A percentile compares a stretch with the other conserved stretches of the same genome.
These are phyloP conservation scores for Eragrostis curvula DNA, from an alignment of 176 grass and related monocot species.

Conservation along the genomic window DNA sequence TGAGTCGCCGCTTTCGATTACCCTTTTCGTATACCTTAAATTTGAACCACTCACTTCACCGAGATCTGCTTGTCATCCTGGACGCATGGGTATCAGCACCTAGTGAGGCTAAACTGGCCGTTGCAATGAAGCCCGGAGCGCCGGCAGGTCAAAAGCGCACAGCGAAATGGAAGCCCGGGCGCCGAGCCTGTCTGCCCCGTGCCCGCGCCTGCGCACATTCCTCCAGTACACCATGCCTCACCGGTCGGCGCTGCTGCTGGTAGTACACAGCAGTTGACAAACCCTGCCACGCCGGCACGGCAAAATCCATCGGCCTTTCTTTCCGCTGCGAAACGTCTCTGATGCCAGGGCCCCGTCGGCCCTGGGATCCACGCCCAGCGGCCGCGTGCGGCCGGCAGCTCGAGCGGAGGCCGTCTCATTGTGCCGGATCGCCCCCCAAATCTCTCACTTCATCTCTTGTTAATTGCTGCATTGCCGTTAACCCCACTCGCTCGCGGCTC, in stretches of 20 bases:
- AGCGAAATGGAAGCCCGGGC: conserved; percentile 27
- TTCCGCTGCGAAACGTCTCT: conserved; percentile 20
- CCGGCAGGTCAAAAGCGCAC: conserved; percentile 42
- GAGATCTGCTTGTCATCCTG: background rate
- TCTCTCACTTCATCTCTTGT: background rate
- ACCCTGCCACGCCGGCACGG: background rate
- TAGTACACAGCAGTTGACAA: conserved; percentile 36
- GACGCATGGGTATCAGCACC: conserved; percentile 22
- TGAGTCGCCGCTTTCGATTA: background rate
- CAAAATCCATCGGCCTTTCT: conserved; percentile 27
- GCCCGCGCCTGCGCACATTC: conserved; percentile 37
- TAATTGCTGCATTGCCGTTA: conserved; percentile 29
- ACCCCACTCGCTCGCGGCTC: conserved; percentile 19
- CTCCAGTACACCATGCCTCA: conserved; percentile 22
- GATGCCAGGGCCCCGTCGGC: conserved; percentile 6
- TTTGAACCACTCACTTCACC: background rate
- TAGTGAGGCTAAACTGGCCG: conserved; percentile 26
- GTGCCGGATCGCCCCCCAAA: conserved; percentile 25
- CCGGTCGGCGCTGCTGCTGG: background rate
- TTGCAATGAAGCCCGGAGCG: conserved; percentile 24
- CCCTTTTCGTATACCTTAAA: conserved; percentile 2
- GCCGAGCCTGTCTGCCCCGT: conserved; percentile 1
- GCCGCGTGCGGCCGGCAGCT: conserved; percentile 19
- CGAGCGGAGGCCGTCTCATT: background rate
- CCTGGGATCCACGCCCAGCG: conserved; percentile 41